A percentile compares a stretch with the other conserved stretches of the same genome.
These are phyloP conservation scores for Cubamyces lactineus DNA, from an alignment of 768 basidiomycete genomes.

Conservation along the genomic window DNA sequence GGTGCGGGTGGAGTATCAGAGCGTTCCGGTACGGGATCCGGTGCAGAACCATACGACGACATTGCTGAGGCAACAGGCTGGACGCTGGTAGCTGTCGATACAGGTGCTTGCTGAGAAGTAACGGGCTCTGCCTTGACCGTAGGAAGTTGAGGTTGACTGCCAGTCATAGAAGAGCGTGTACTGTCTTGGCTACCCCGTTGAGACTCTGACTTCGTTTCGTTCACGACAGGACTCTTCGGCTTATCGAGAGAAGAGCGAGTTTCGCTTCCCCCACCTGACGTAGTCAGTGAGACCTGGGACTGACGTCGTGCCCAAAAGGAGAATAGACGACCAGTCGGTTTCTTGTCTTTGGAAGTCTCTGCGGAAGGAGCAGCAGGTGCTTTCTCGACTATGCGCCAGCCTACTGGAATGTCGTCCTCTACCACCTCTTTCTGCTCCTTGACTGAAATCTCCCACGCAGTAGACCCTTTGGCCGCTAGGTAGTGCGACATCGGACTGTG, in stretches of 20 bases:
- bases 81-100: not conserved
- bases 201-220: conserved; percentile 16
- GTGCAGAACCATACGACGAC: conserved; percentile 26
- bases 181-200: conserved; percentile 28
- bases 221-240: conserved; percentile 14
- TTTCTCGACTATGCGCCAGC: conserved; percentile 73
- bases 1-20: conserved; percentile 30
- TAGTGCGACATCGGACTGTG: conserved; percentile 73
- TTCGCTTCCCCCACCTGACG: not conserved
- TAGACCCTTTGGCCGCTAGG: conserved; percentile 69
- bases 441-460: conserved; percentile 74
- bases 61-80: conserved; percentile 9
- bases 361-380: conserved; percentile 45
- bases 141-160: conserved; percentile 7
- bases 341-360: conserved; percentile 49
- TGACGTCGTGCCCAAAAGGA: conserved; percentile 67
- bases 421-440: conserved; percentile 53
- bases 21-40: conserved; percentile 28
- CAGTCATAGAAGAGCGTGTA: conserved; percentile 11
- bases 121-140: conserved; percentile 1
- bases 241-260: conserved; percentile 9
- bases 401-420: conserved; percentile 65
- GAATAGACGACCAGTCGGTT: conserved; percentile 57
- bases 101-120: not conserved
- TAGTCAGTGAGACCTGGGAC: conserved; percentile 10